Evolutionary conservation across 768 basidiomycete genomes (phyloP).

Genomic region (Podaxis sp.): DNA sequence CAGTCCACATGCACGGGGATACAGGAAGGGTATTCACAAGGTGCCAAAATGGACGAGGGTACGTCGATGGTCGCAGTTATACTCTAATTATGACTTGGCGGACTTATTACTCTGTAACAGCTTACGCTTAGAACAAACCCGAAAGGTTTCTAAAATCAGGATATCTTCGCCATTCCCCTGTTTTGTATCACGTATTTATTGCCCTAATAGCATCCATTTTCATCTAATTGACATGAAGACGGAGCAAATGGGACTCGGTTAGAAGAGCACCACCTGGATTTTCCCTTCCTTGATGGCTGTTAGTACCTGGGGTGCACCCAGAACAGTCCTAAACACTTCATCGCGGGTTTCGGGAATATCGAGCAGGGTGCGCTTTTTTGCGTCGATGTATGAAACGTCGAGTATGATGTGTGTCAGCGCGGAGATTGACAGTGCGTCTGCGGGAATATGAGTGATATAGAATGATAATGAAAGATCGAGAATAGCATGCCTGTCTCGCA

Average conservation of each 20-base stretch:
- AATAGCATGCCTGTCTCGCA: constrained; percentile 57
- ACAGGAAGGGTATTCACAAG: constrained; percentile 94
- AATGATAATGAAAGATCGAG: background rate
- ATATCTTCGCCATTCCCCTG: constrained; percentile 14
- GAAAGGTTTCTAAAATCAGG: constrained; percentile 71
- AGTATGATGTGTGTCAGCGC: constrained; percentile 84
- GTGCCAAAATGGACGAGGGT: constrained; percentile 98
- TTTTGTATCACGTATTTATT: constrained; percentile 20
- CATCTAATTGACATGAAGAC: constrained; percentile 9
- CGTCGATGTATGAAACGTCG: constrained; percentile 70
- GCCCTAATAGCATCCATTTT: constrained; percentile 5
- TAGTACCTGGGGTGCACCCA: constrained; percentile 60
- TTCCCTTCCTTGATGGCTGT: constrained; percentile 68
- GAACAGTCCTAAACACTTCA: constrained; percentile 73
- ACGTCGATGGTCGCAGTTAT: constrained; percentile 24
- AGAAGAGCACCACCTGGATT: constrained; percentile 81
- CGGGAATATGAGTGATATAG: constrained; percentile 11
- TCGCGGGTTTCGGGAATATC: constrained; percentile 85
- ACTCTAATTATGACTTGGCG: background rate
- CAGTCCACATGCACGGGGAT: constrained; percentile 63
- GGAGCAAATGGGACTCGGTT: constrained; percentile 19
- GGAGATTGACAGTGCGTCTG: constrained; percentile 70
- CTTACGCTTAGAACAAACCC: constrained; percentile 86
- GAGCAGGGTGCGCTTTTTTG: constrained; percentile 71
- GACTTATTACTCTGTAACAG: constrained; percentile 34